phyloP scores from a whole-genome alignment of 768 basidiomycete species.

The Clathrus columnatus region DNA sequence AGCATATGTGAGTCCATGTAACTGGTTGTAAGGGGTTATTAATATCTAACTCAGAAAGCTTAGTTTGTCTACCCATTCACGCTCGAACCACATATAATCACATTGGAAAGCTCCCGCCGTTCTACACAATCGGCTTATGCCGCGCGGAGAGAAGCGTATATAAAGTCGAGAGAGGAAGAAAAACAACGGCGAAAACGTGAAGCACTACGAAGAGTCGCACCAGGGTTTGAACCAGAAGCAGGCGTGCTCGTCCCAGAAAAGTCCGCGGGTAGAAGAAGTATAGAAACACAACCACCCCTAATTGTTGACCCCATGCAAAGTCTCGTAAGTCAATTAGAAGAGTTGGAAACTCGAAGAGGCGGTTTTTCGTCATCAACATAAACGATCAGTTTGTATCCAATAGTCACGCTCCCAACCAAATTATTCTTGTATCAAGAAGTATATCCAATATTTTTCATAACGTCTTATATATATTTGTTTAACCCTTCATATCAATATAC shows the following conservation, averaged over 20 bases:
- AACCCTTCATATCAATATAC: no score
- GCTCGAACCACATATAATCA: constrained; percentile 77
- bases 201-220: constrained; percentile 68
- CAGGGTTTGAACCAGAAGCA: constrained; percentile 68
- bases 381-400: no score
- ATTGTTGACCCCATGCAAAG: not conserved
- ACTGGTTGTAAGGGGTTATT: constrained; percentile 10
- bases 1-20: constrained; percentile 57
- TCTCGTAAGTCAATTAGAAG: not conserved
- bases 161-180: constrained; percentile 67
- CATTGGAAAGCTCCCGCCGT: constrained; percentile 64
- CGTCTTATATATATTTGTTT: no score
- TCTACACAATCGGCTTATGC: constrained; percentile 56
- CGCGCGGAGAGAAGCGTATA: constrained; percentile 60
- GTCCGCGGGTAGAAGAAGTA: not conserved
- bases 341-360: not conserved
- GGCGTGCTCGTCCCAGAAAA: constrained; percentile 45
- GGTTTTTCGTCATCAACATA: no score
- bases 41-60: not conserved
- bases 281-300: not conserved
- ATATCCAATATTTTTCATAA: no score
- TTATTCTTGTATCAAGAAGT: no score
- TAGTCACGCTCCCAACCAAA: no score
- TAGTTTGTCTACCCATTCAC: constrained; percentile 97
- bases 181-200: constrained; percentile 60